Evolutionary conservation across 768 basidiomycete genomes (phyloP).

Genomic region (Suillus bovinus): DNA sequence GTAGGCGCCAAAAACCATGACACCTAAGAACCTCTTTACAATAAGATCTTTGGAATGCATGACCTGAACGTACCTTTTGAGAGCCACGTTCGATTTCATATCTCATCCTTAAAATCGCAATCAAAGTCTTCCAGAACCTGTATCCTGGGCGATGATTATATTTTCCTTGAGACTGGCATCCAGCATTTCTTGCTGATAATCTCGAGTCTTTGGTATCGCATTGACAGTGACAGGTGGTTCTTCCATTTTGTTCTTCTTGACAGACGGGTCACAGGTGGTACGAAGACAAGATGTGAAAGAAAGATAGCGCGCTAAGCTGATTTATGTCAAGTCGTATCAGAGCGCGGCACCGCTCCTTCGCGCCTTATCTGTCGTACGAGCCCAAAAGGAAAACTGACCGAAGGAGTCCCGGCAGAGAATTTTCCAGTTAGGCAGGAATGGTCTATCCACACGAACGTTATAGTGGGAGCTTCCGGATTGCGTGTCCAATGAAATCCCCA

Average conservation of each 20-base stretch:
- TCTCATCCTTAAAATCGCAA: constrained; percentile 72
- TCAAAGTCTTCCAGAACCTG: constrained; percentile 78
- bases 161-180: constrained; percentile 66
- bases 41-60: constrained; percentile 3
- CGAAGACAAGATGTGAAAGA: constrained; percentile 7
- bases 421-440: background rate
- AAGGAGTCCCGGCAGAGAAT: background rate
- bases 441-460: background rate
- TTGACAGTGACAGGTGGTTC: background rate
- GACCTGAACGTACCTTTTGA: constrained; percentile 49
- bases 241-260: background rate
- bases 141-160: constrained; percentile 76
- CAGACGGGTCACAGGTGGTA: background rate
- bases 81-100: constrained; percentile 61
- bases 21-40: constrained; percentile 42
- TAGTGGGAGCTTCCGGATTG: background rate
- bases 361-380: constrained; percentile 3
- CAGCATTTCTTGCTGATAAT: constrained; percentile 82
- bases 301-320: constrained; percentile 4
- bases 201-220: constrained; percentile 36
- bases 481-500: background rate
- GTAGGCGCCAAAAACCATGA: constrained; percentile 84
- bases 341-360: constrained; percentile 2
- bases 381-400: background rate
- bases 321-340: background rate